A percentile compares a stretch with the other conserved stretches of the same genome.
phyloP scores from a whole-genome alignment of 208 protist species.

The Polymyxa betae region DNA sequence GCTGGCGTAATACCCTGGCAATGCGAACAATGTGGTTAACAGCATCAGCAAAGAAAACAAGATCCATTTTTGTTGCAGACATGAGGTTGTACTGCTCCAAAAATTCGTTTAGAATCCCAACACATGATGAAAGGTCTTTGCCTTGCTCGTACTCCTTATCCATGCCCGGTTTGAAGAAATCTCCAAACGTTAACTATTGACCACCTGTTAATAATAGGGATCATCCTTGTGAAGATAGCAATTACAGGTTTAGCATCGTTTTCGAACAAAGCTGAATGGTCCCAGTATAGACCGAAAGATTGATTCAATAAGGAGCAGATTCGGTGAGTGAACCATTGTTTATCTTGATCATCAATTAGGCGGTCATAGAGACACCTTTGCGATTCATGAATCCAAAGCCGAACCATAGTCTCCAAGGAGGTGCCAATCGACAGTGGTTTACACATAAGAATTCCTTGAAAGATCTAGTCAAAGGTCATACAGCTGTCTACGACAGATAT shows the following conservation, averaged over 20 bases:
- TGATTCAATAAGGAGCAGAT: conserved; percentile 14
- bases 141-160: conserved; percentile 70
- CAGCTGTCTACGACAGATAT: conserved; percentile 48
- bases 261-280: conserved; percentile 7
- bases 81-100: conserved; percentile 88
- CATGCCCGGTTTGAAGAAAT: conserved; percentile 61
- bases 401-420: conserved; percentile 56
- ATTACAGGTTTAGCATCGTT: conserved; percentile 39
- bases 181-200: conserved; percentile 55
- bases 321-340: conserved; percentile 80
- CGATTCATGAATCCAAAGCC: conserved; percentile 93
- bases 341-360: conserved; percentile 88
- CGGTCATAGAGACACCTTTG: conserved; percentile 94
- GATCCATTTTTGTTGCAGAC: conserved; percentile 82
- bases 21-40: conserved; percentile 92
- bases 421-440: conserved; percentile 5
- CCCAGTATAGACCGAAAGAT: conserved; percentile 54
- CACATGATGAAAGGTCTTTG: conserved; percentile 60
- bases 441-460: conserved; percentile 75
- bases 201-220: not conserved
- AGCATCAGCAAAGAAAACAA: conserved; percentile 96
- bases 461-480: conserved; percentile 67
- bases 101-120: conserved; percentile 75
- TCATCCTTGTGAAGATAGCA: not conserved
- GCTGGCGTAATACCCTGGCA: conserved; percentile 91